These are phyloP conservation scores for Fusarium oxysporum DNA, from an alignment of 2,329 filamentous ascomycete species.

Conservation along the genomic window DNA sequence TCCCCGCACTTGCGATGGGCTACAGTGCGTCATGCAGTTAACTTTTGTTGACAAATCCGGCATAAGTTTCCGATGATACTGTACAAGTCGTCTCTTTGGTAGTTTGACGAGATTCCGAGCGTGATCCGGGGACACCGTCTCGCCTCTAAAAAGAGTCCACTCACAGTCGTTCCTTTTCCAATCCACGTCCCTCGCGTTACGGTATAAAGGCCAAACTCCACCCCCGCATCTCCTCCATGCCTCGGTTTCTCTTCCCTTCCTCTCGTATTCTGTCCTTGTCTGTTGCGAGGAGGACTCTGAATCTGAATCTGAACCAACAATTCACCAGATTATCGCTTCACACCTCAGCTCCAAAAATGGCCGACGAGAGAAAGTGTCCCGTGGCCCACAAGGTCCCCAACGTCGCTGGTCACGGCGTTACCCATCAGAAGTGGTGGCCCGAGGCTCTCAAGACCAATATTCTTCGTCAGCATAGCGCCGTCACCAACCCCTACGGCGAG, in stretches of 20 bases:
- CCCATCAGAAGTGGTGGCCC: constrained; percentile 32
- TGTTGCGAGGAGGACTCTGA: constrained; percentile 23
- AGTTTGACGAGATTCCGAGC: constrained; percentile 31
- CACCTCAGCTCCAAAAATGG: constrained; percentile 19
- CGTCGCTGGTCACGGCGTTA: constrained; percentile 31
- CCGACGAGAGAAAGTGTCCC: constrained; percentile 32
- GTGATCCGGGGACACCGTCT: constrained; percentile 15
- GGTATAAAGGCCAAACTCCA: constrained; percentile 32
- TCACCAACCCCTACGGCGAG: constrained; percentile 33
- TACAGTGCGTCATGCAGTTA: constrained; percentile 22
- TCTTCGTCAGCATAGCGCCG: constrained; percentile 25
- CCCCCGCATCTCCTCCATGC: constrained; percentile 34
- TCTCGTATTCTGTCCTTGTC: constrained; percentile 18
- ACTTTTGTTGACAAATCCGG: constrained; percentile 24
- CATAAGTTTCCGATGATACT: constrained; percentile 28
- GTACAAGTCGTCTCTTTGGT: background rate
- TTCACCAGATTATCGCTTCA: background rate
- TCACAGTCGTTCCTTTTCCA: constrained; percentile 26
- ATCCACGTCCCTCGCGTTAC: constrained; percentile 10
- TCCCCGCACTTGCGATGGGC: constrained; percentile 38
- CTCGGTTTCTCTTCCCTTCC: constrained; percentile 28
- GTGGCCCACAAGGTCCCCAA: constrained; percentile 28
- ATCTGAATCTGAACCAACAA: constrained; percentile 12
- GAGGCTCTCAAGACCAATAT: constrained; percentile 38
- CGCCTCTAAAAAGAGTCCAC: constrained; percentile 18